Evolutionary conservation across 371 early-diverging fungal genomes (phyloP), one percentile per base, ranked within the genome.

Genomic region (Mortierella sp.): DNA sequence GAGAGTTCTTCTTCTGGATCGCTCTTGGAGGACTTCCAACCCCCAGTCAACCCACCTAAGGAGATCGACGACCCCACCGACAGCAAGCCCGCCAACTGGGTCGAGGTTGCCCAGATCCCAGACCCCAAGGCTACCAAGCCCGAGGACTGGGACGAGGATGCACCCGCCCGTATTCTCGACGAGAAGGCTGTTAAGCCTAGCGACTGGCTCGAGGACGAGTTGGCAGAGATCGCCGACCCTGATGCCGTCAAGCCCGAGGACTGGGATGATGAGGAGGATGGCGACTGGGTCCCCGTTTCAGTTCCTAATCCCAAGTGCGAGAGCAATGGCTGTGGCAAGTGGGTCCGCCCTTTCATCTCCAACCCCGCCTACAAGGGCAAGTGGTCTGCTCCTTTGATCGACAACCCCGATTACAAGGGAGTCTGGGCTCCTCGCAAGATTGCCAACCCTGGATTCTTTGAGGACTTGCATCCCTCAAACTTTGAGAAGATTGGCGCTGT

Each of bases 341-440:
- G 95, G 95, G 82, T 77, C 43, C 87, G 89, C 38, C 94, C 95
- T 29, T 83, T 76, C 72, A 96, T 94, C 83, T 83, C 92, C 54
- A 99, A 99, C 91, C 98, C 99, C 32, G 95, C 93, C 3, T 98
- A 95, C 91, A 96, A 96, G 88, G 96, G 96, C 78, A 90, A 92
- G 80, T 97, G 96, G 96, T 82, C 89, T 16, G 89, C 98, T 44
- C 97, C 97, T 68, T 78, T 95, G 87, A 96, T 99, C 72, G 95
- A 95, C 80, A 99, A 99, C 92, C 99, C 99, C 65, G 94, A 81
- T 6, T 99, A 98, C 92, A 97, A 98, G 93, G 99, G 99, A 43
- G 90, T 89, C 72, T 99, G 99, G 99, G 92, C 91, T 10, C 97
- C 98, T 18, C 94, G 95, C 72, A 93, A 94, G 89, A 97, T 99